These are phyloP conservation scores for Harringtonia aguacate DNA, from an alignment of 2,329 filamentous ascomycete species.

Conservation along the genomic window DNA sequence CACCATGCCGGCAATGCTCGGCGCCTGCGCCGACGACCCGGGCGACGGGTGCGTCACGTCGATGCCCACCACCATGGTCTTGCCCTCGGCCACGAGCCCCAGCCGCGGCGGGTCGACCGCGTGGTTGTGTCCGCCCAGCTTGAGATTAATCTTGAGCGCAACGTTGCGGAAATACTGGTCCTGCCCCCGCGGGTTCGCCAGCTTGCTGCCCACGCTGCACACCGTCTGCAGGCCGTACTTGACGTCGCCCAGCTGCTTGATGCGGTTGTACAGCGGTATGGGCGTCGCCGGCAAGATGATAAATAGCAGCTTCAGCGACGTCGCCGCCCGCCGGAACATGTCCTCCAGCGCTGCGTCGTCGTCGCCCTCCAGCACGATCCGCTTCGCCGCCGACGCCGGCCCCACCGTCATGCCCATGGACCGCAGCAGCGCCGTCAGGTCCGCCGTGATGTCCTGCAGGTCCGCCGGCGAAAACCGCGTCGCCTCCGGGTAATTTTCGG, in stretches of 20 bases:
- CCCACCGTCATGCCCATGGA: constrained; percentile 8
- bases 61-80: constrained; percentile 80
- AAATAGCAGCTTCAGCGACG: constrained; percentile 33
- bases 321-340: neutral
- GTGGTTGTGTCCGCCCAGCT: constrained; percentile 66
- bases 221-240: constrained; percentile 57
- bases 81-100: constrained; percentile 35
- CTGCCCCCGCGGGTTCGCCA: constrained; percentile 16
- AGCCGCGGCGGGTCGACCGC: constrained; percentile 52
- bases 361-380: neutral
- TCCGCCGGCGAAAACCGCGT: neutral
- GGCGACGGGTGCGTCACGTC: constrained; percentile 66
- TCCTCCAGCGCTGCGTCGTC: constrained; percentile 4
- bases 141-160: constrained; percentile 71
- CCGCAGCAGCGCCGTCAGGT: constrained; percentile 10
- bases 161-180: constrained; percentile 56
- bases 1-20: constrained; percentile 73
- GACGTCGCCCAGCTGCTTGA: constrained; percentile 63
- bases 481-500: constrained; percentile 2
- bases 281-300: constrained; percentile 43
- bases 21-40: constrained; percentile 28
- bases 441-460: neutral
- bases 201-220: constrained; percentile 39
- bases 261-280: constrained; percentile 44
- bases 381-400: neutral